These are phyloP conservation scores for Chernovozyma aurita DNA, from an alignment of 1,139 yeast genomes.

Conservation along the genomic window DNA sequence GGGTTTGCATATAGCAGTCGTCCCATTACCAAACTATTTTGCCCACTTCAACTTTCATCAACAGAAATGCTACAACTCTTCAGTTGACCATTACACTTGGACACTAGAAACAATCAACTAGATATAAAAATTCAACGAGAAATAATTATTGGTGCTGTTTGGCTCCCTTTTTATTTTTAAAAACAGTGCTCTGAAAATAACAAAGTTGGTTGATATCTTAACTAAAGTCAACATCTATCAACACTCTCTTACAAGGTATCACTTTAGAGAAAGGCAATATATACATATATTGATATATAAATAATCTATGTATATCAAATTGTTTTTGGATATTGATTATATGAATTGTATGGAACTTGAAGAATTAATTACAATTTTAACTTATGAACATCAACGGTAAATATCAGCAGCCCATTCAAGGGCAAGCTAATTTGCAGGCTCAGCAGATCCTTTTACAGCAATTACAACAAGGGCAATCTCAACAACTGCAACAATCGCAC, in stretches of 20 bases:
- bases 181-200: background rate
- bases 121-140: constrained; percentile 1
- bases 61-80: background rate
- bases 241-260: too few species aligned
- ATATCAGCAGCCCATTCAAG: constrained; percentile 30
- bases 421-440: constrained; percentile 34
- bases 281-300: too few species aligned
- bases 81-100: background rate
- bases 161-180: background rate
- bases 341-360: background rate
- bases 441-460: constrained; percentile 45
- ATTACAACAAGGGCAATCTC: constrained; percentile 37
- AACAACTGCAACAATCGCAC: constrained; percentile 12
- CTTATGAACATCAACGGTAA: constrained; percentile 27
- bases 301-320: too few species aligned
- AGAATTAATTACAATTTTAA: background rate
- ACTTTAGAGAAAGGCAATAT: too few species aligned
- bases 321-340: too few species aligned
- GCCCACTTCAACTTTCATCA: constrained; percentile 1
- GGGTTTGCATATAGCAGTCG: background rate
- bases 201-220: too few species aligned
- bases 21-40: background rate
- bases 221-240: too few species aligned
- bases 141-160: background rate
- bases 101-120: background rate